phyloP scores from a whole-genome alignment of 2,329 filamentous ascomycete genomes.

The Trichoderma atrobrunneum region DNA sequence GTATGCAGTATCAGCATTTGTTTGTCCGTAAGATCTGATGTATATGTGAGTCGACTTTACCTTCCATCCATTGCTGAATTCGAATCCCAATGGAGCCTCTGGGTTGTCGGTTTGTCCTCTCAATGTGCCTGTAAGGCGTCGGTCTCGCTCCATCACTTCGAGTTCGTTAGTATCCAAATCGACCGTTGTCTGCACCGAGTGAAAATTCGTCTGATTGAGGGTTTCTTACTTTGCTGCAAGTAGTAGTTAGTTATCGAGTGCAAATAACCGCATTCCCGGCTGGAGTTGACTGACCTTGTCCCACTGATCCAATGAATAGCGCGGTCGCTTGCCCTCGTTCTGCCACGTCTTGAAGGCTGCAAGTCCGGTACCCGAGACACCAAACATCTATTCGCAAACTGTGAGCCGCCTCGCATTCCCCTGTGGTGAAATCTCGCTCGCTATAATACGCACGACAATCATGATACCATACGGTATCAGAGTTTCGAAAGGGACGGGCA shows the following conservation, averaged over 20 bases:
- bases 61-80: constrained; percentile 63
- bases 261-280: not conserved
- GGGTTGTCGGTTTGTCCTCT: constrained; percentile 57
- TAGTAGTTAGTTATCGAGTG: constrained; percentile 28
- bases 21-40: not conserved
- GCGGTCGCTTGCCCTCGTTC: constrained; percentile 59
- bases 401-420: constrained; percentile 26
- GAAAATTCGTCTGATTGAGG: not conserved
- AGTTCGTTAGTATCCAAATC: not conserved
- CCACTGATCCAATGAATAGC: constrained; percentile 62
- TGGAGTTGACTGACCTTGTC: constrained; percentile 49
- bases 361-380: constrained; percentile 56
- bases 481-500: constrained; percentile 64
- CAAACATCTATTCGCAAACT: constrained; percentile 55
- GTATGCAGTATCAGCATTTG: constrained; percentile 9
- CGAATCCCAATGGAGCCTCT: constrained; percentile 57
- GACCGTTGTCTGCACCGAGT: not conserved
- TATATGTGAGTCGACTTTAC: constrained; percentile 40
- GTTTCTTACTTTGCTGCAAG: constrained; percentile 51
- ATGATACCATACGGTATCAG: constrained; percentile 65
- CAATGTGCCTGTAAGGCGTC: constrained; percentile 56
- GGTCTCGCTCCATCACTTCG: constrained; percentile 64
- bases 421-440: not conserved
- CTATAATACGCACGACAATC: constrained; percentile 48
- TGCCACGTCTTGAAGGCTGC: constrained; percentile 55